Evolutionary conservation across 305 asterid genomes (phyloP).

Genomic region (Rubia balearica): DNA sequence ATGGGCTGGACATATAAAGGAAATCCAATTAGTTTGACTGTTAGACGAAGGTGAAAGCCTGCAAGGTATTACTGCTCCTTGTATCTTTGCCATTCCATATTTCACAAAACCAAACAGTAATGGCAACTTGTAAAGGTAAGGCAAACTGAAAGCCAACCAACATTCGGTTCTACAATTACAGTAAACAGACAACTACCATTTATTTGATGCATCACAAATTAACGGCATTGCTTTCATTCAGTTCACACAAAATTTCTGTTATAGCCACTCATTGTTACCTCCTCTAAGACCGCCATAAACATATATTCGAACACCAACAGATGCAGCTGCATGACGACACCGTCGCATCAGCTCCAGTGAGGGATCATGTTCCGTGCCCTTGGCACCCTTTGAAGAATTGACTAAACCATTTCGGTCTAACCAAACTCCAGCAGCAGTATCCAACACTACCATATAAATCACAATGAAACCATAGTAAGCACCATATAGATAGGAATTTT

Average conservation of each 20-base stretch:
- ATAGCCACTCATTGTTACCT: conserved; percentile 41
- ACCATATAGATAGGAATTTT: not conserved
- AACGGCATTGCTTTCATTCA: not conserved
- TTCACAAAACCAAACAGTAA: not conserved
- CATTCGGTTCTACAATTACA: not conserved
- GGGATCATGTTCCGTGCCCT: conserved; percentile 62
- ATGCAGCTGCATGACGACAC: conserved; percentile 98
- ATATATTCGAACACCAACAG: conserved; percentile 88
- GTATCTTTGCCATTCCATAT: not conserved
- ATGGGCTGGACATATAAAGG: not conserved
- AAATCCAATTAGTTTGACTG: not conserved
- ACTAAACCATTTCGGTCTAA: conserved; percentile 85
- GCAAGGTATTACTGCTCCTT: not conserved
- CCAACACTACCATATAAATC: conserved; percentile 61
- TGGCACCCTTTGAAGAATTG: conserved; percentile 63
- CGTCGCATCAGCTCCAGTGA: conserved; percentile 80
- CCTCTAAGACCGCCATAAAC: conserved; percentile 88
- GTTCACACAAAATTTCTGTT: not conserved
- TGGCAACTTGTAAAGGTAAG: not conserved
- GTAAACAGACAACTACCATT: not conserved
- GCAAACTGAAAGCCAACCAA: not conserved
- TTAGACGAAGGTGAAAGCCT: not conserved
- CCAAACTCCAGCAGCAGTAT: conserved; percentile 99
- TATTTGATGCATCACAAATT: not conserved
- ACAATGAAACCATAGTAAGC: conserved; percentile 17